Base-by-base conservation (phyloP, 108 stramenopile genomes). In the Pseudonitzschia multistriata region DNA sequence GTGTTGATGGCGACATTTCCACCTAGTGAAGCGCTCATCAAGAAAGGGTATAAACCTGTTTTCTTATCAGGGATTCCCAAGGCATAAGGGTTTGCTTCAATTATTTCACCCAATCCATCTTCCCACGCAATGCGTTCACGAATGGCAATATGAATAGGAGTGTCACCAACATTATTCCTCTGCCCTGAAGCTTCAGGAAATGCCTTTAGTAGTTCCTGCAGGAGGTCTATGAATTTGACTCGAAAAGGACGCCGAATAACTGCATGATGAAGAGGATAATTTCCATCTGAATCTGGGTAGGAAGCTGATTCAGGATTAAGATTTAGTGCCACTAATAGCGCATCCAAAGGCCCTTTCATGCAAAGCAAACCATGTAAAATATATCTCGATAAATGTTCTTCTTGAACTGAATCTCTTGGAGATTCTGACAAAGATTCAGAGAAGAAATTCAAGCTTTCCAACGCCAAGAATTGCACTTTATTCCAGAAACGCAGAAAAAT, bases 401-500 rank as follows among this genome's bases (percentile, higher is more conserved):
- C 28, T 36, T n/a, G 42, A 2, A 57, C 53, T 22, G 19, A n/a
- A 21, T 64, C 47, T 25, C 48, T 50, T n/a, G 63, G 59, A 37
- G 53, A 63, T 4, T 53, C 39, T 14, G 70, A 28, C 6, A 70
- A 53, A 37, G 53, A 63, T 4, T 53, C 39, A 21, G 70, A 28
- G 7, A 70, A 53, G 22, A 61, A 37, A 14, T 45, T 50, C 45
- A 70, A 57, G 10, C 42, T 31, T 62, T 72, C 60, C 13, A 31
- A 21, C 1, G 74, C 78, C 36, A 83, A 52, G 56, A 76, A 77
- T 3, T 34, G 48, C 25, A 70, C 67, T 49, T 83, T 83, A 13
- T 62, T 59, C 75, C 75, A 79, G 50, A 83, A 83, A 29, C 74
- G 70, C 17, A 62, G 59, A 63, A 83, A 83, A 53, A 75, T 77